Evolutionary conservation across 2,329 filamentous ascomycete genomes (phyloP), one percentile per base, ranked within the genome.

Genomic region (Fonsecaea monophora): DNA sequence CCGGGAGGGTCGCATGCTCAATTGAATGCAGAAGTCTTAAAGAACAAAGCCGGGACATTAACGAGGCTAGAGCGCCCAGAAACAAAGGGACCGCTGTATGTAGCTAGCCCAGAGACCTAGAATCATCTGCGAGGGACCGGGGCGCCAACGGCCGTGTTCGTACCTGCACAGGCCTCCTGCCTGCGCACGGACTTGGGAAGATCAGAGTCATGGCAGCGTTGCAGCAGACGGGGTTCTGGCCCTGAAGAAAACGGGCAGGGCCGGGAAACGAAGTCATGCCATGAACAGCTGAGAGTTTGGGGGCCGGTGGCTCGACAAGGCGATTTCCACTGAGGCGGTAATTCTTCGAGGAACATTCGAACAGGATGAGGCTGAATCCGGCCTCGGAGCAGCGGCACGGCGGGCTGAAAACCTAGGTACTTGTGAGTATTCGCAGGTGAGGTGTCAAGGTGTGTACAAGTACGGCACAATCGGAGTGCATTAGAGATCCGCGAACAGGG

Each of bases 1-100:
- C 32, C 32, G 48, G 45, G 45, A 50, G 53, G 35, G 45, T 54
- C 45, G 59, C 48, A 35, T 53, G 59, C 32, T 61, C 59, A 21
- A 40, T 30, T 61, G 45, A 53, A 53, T 53, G 32, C 34, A 37
- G 59, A n/a, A 35, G 30, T 53, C 12, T 18, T 12, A 13, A 45
- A 9, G 18, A 53, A 48, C 15, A 42, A 61, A 35, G 32, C n/a
- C 45, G n/a, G n/a, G 45, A 40, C 45, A 18, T 42, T 34, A 18
- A 54, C 48, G 34, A 34, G 59, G 59, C 37, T 48, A 38, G 35
- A 53, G 59, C 59, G 59, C 37, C 5, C 45, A 37, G 25, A 50
- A 53, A 54, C 48, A 61, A 61, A 42, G 8, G 34, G 59, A 34
- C 53, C 32, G 10, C 10, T 55, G 53, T n/a, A 35, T 37, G 53